Evolutionary conservation across 345 rosid genomes (phyloP), one percentile per base, ranked within the genome.

Genomic region (Euphorbia lathyris): DNA sequence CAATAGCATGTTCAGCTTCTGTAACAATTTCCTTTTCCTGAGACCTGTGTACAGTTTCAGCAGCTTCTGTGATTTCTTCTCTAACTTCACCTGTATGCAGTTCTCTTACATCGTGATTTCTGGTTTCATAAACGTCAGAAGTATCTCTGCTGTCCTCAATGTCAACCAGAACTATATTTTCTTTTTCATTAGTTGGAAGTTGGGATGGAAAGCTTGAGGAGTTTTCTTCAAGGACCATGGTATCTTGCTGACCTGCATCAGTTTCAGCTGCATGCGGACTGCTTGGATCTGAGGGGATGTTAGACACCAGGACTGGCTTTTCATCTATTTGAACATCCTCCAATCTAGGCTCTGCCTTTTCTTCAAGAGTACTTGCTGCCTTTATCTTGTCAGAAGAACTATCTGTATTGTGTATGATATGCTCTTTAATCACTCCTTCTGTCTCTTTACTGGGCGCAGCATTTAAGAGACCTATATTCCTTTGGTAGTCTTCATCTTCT

Each of bases 291-390:
- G 56, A 62, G 51, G 63, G 42, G 61, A 67, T 55, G 50, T 60
- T 48, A 34, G 72, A 69, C 7, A 29, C 47, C 40, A 74, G 62
- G 32, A 12, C 60, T 17, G 38, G 52, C 66, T 66, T 42, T 40
- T 69, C 79, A 32, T 77, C 74, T 51, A 19, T 52, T 53, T 36
- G 74, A 63, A 60, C 68, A 57, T 70, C 45, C 66, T 70, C 77
- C 36, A 43, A 60, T 59, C 69, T 34, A 20, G 59, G 68, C 20
- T 74, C 76, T 61, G 50, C 36, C 65, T 27, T 58, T 62, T 1
- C 66, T 62, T 45, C 60, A 27, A 1, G 19, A 51, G 61, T 22
- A 42, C 53, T 0, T 58, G 63, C 66, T 58, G 34, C 12, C 67
- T 81, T 72, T 40, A 29, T 38, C 52, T 72, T 20, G 17, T 32